A percentile compares a stretch with the other conserved stretches of the same genome.
Conservation (phyloP, 441 rosid genomes). For the Jatropha podagrica region DNA sequence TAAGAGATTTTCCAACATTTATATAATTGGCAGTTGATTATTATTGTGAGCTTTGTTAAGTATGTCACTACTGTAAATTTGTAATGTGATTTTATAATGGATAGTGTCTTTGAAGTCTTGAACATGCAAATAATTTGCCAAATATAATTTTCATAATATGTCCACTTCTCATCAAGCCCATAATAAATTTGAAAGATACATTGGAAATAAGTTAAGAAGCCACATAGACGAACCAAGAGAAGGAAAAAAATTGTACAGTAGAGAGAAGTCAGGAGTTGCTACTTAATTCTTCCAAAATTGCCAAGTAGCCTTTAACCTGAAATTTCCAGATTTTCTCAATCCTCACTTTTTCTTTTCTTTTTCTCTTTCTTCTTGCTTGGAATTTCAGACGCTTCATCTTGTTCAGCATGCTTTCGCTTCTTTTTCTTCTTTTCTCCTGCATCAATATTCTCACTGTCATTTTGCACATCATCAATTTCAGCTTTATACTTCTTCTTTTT, state of each 20-base stretch:
- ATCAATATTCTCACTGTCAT: conserved; percentile 26
- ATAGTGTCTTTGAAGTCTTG: no score
- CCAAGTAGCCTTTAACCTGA: not conserved
- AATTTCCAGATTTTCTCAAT: conserved; percentile 21
- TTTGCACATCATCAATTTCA: conserved; percentile 24
- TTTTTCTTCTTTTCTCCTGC: conserved; percentile 45
- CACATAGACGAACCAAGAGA: not conserved
- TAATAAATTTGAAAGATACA: not conserved
- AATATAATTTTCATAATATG: conserved; percentile 8
- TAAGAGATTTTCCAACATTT: no score
- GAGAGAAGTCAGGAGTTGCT: not conserved
- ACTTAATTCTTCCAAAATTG: conserved; percentile 33
- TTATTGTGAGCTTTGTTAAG: no score
- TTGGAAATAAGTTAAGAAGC: conserved; percentile 3
- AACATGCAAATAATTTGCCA: not conserved
- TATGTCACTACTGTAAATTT: no score
- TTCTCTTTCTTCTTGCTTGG: conserved; percentile 55
- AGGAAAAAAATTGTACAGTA: conserved; percentile 23
- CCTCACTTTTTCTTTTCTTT: conserved; percentile 43
- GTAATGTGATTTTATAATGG: no score
- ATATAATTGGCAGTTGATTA: no score
- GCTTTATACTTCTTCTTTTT: conserved; percentile 51
- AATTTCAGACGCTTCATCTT: conserved; percentile 39
- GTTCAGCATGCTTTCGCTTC: conserved; percentile 64
- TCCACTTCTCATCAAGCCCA: conserved; percentile 1